Evolutionary conservation across 1,284 basidiomycete genomes (phyloP).

Genomic region (Violaceomyces palustris): DNA sequence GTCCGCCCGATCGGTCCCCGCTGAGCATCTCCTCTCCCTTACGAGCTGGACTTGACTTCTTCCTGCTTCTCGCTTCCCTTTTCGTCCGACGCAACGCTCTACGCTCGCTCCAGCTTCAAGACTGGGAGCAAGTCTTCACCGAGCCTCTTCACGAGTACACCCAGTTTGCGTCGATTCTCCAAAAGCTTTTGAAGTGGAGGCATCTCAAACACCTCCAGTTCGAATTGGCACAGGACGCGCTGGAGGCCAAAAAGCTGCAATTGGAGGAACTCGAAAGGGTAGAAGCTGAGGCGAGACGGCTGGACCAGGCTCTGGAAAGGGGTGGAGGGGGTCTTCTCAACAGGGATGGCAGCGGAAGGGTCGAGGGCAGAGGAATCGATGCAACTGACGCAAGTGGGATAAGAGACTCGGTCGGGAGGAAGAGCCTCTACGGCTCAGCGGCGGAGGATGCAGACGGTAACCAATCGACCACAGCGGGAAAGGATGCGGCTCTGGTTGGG

Average conservation of each 20-base stretch:
- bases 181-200: slow-evolving; percentile 84
- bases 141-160: slow-evolving; percentile 94
- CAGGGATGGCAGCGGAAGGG: slow-evolving; percentile 6
- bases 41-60: too few relatives aligned
- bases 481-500: too few relatives aligned
- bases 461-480: background rate
- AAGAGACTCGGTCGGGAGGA: background rate
- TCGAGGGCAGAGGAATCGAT: slow-evolving; percentile 15
- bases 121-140: slow-evolving; percentile 69
- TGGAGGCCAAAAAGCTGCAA: slow-evolving; percentile 79
- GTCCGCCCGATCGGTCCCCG: background rate
- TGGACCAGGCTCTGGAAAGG: slow-evolving; percentile 73
- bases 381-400: too few relatives aligned
- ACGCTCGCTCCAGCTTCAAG: slow-evolving; percentile 62
- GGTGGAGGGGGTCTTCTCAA: slow-evolving; percentile 35
- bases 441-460: slow-evolving; percentile 7
- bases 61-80: background rate
- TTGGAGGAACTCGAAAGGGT: slow-evolving; percentile 86
- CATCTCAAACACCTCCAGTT: slow-evolving; percentile 98
- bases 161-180: slow-evolving; percentile 91
- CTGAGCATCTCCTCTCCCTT: background rate
- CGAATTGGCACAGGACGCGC: slow-evolving; percentile 87
- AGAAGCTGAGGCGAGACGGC: slow-evolving; percentile 79
- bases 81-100: background rate
- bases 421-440: slow-evolving; percentile 16